Evolutionary conservation across 139 green algal genomes (phyloP).

Genomic region (Dunaliella primolecta): DNA sequence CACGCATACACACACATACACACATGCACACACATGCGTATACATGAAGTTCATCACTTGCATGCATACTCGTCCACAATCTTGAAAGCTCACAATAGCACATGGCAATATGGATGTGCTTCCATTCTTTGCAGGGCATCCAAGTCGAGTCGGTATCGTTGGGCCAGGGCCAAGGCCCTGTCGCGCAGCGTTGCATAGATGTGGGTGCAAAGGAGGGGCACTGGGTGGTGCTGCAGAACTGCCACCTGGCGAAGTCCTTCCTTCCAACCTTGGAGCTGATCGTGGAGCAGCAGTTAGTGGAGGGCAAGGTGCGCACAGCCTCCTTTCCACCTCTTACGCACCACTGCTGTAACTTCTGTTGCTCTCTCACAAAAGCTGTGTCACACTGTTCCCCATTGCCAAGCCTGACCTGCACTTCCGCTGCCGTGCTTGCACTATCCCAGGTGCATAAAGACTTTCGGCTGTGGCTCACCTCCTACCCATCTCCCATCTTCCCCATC

Average conservation of each 20-base stretch:
- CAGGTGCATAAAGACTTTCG: constrained; percentile 45
- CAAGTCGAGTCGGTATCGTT: constrained; percentile 70
- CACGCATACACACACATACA: not conserved
- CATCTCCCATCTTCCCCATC: constrained; percentile 67
- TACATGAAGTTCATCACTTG: not conserved
- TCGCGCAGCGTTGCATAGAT: constrained; percentile 62
- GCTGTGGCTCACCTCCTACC: constrained; percentile 76
- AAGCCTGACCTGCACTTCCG: too few relatives aligned
- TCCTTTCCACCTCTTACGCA: not conserved
- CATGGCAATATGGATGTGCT: too few relatives aligned
- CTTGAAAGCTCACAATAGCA: too few relatives aligned
- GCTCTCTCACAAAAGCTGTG: too few relatives aligned
- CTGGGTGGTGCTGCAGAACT: constrained; percentile 77
- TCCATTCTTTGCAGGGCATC: too few relatives aligned
- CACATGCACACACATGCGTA: not conserved
- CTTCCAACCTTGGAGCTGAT: constrained; percentile 72
- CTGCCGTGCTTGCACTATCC: too few relatives aligned
- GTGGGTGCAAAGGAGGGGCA: constrained; percentile 60
- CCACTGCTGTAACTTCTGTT: too few relatives aligned
- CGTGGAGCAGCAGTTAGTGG: constrained; percentile 64
- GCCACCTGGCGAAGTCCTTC: constrained; percentile 74
- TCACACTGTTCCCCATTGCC: too few relatives aligned
- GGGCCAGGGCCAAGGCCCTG: constrained; percentile 76
- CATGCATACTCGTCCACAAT: not conserved
- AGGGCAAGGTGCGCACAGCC: constrained; percentile 52